Conservation (phyloP, 164 flowering plant genomes). For the Liquidambar formosana region DNA sequence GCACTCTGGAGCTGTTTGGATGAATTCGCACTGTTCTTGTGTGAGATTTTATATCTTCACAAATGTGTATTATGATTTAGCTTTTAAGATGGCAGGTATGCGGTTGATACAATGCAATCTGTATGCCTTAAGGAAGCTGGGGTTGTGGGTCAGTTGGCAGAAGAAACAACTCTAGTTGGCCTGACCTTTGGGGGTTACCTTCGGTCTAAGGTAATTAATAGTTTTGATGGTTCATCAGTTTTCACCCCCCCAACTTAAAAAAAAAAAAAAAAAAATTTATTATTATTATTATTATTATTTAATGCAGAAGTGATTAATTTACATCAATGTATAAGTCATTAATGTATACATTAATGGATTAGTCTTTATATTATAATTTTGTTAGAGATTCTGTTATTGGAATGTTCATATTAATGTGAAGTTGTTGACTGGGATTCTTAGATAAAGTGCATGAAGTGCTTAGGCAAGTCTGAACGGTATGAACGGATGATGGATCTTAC, state of each 20-base stretch:
- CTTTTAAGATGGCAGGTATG: constrained; percentile 41
- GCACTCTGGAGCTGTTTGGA: neutral
- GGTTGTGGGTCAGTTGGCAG: constrained; percentile 29
- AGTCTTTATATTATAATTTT: neutral
- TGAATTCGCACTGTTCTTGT: neutral
- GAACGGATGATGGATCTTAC: constrained; percentile 65
- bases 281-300: no score
- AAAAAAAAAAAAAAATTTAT: no score
- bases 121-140: constrained; percentile 42
- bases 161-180: constrained; percentile 48
- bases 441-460: constrained; percentile 59
- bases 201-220: constrained; percentile 42
- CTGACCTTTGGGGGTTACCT: constrained; percentile 57
- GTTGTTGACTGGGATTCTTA: constrained; percentile 12
- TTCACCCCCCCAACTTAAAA: no score
- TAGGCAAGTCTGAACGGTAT: constrained; percentile 38
- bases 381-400: constrained; percentile 1
- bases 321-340: neutral
- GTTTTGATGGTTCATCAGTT: constrained; percentile 4
- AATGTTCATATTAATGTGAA: constrained; percentile 4
- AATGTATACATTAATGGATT: neutral
- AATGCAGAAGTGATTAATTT: neutral
- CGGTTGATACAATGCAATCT: constrained; percentile 53
- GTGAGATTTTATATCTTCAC: neutral
- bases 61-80: constrained; percentile 12